These are phyloP conservation scores for Taphrina deformans DNA, from an alignment of 1,139 yeast genomes.

Conservation along the genomic window DNA sequence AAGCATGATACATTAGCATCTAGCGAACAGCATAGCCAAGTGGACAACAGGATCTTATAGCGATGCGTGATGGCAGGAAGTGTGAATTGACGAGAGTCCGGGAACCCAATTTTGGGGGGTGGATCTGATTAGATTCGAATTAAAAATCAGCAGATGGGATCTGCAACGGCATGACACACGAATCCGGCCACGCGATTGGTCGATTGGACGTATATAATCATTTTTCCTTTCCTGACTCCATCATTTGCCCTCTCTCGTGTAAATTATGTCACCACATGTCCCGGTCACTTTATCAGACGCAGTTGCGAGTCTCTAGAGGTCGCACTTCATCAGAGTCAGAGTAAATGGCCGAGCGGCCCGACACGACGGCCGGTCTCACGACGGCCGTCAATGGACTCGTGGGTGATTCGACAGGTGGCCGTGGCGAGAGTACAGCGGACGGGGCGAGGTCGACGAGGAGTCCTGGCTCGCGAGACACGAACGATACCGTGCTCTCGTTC, in stretches of 20 bases:
- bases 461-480: conserved; percentile 11
- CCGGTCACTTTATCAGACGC: neutral
- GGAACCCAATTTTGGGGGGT: neutral
- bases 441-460: neutral
- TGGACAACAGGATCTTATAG: no score
- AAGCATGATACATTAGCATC: neutral
- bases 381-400: neutral
- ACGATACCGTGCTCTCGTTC: conserved; percentile 2
- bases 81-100: neutral
- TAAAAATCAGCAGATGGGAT: neutral
- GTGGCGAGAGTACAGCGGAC: neutral
- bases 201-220: neutral
- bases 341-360: neutral
- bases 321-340: no score
- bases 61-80: neutral
- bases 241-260: neutral
- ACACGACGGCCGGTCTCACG: neutral
- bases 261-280: no score
- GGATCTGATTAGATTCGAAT: conserved; percentile 1
- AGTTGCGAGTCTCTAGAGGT: no score
- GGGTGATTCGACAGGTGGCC: neutral
- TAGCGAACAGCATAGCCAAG: neutral
- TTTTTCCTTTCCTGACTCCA: neutral
- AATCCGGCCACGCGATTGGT: conserved; percentile 3
- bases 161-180: conserved; percentile 1